A percentile compares a stretch with the other conserved stretches of the same genome.
phyloP scores from a whole-genome alignment of 202 grass and related monocot species.

The Schoenoplectus triqueter region DNA sequence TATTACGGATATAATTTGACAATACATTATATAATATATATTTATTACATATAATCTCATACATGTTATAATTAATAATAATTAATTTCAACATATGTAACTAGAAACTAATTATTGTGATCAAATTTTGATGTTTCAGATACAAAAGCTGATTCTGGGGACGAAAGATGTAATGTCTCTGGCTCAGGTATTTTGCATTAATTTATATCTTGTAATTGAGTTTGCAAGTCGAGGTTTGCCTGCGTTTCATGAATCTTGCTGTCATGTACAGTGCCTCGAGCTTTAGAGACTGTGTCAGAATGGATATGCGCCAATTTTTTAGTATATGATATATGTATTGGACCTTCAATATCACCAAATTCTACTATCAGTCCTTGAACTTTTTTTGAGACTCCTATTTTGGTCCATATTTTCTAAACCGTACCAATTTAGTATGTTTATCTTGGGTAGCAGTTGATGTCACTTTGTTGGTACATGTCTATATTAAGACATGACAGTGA shows the following conservation, averaged over 20 bases:
- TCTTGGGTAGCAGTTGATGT: background rate
- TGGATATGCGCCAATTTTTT: conserved; percentile 18
- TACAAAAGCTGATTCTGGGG: conserved; percentile 73
- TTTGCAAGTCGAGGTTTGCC: conserved; percentile 45
- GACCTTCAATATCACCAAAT: background rate
- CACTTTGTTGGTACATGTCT: background rate
- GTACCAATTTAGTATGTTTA: background rate
- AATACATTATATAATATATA: no score
- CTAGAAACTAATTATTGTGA: background rate
- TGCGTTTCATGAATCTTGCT: conserved; percentile 16
- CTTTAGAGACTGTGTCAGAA: background rate
- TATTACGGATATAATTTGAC: no score
- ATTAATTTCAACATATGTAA: conserved; percentile 36
- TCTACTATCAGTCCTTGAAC: conserved; percentile 7
- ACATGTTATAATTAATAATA: conserved; percentile 39
- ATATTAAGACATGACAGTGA: background rate
- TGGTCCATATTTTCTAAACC: background rate
- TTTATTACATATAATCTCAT: no score
- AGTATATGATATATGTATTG: conserved; percentile 1
- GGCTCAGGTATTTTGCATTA: conserved; percentile 62
- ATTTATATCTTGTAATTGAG: background rate
- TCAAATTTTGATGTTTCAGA: conserved; percentile 56
- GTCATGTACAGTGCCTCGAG: background rate
- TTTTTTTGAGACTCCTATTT: background rate
- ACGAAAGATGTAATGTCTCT: conserved; percentile 71